Percentiles rank a stretch among this genome's conserved stretches.
phyloP scores from a whole-genome alignment of 495 filamentous ascomycete species.

The Podospora australis region DNA sequence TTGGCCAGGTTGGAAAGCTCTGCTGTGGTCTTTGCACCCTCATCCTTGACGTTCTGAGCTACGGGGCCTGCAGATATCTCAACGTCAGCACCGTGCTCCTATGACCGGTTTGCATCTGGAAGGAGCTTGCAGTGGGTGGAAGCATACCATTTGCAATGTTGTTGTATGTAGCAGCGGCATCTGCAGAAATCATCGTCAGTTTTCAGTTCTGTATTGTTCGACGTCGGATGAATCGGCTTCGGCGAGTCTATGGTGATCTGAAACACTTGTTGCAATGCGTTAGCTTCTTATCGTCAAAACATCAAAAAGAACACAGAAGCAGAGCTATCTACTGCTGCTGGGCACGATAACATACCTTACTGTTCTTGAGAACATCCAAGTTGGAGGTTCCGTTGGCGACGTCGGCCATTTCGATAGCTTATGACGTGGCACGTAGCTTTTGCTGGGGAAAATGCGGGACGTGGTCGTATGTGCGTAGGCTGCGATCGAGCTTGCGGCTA shows the following conservation, averaged over 20 bases:
- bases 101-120: conserved; percentile 1
- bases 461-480: background rate
- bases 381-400: conserved; percentile 19
- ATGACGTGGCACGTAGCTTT: conserved; percentile 5
- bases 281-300: conserved; percentile 18
- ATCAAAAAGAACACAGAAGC: background rate
- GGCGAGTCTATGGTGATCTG: conserved; percentile 17
- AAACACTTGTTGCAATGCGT: conserved; percentile 24
- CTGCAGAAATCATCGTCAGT: conserved; percentile 24
- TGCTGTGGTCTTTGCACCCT: conserved; percentile 60
- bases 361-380: conserved; percentile 35
- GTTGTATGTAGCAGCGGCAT: conserved; percentile 37
- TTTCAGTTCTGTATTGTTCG: too few species aligned
- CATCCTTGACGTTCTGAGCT: conserved; percentile 68
- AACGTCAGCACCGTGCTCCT: conserved; percentile 27
- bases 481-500: background rate
- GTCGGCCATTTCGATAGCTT: conserved; percentile 28
- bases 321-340: background rate
- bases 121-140: background rate
- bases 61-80: conserved; percentile 54
- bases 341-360: conserved; percentile 43
- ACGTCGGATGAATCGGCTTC: conserved; percentile 7
- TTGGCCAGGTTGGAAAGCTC: conserved; percentile 74
- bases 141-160: conserved; percentile 35
- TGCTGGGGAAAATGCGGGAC: background rate